Conservation (phyloP, 2,329 filamentous ascomycete species). For the Curvularia eragrostidis region DNA sequence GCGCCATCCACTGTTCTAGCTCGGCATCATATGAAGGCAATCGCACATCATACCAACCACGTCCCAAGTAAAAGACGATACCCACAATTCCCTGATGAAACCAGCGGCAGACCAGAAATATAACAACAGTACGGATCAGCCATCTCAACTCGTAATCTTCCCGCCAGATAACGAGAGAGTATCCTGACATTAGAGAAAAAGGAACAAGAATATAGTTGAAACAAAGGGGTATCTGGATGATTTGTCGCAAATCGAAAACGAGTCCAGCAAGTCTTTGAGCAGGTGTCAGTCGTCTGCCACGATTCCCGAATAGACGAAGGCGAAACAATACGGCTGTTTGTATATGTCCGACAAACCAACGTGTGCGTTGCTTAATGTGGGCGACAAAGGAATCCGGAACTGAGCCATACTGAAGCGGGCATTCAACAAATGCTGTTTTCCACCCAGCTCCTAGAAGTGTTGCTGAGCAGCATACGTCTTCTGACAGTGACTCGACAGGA, state of each 20-base stretch:
- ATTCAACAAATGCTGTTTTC: not conserved
- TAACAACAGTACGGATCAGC: not conserved
- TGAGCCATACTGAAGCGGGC: not conserved
- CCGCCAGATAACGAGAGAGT: not conserved
- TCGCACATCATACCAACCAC: not conserved
- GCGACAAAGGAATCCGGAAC: not conserved
- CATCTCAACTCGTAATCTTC: not conserved
- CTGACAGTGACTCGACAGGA: constrained; percentile 64
- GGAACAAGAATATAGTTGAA: not conserved
- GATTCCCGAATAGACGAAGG: not conserved
- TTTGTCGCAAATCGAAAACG: not conserved
- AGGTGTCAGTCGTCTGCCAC: not conserved
- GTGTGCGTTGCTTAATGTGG: not conserved
- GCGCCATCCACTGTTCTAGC: not conserved
- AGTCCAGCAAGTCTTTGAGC: not conserved
- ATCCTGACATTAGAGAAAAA: not conserved
- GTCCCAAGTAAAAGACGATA: not conserved
- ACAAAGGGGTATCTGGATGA: not conserved
- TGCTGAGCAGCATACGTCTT: constrained; percentile 62
- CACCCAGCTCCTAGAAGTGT: not conserved
- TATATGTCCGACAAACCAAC: not conserved
- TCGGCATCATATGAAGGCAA: not conserved
- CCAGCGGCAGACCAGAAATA: not conserved
- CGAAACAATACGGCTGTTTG: not conserved
- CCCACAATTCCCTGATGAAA: not conserved